Conservation (phyloP, 441 rosid species). For the Bocquillonia castaneifolia region DNA sequence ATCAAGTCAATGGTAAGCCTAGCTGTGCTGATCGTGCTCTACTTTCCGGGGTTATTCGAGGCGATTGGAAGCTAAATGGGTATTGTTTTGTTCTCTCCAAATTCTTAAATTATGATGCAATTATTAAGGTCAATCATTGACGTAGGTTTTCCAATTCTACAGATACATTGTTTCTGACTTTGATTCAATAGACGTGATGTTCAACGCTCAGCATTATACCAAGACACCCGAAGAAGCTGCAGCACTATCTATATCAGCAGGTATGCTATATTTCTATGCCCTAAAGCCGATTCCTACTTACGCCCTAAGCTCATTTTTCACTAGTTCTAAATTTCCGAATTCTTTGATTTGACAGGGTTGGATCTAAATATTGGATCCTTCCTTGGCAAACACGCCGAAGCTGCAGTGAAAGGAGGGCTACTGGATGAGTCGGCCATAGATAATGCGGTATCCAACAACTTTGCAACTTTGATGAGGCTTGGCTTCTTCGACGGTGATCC, state of each 20-base stretch:
- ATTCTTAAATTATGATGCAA: background rate
- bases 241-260: conserved; percentile 46
- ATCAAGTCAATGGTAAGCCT: conserved; percentile 89
- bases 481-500: conserved; percentile 79
- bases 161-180: conserved; percentile 60
- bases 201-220: conserved; percentile 24
- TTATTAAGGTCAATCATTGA: background rate
- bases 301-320: too few relatives aligned
- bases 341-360: conserved; percentile 28
- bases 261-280: conserved; percentile 10
- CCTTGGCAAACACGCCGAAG: conserved; percentile 34
- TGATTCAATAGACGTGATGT: conserved; percentile 45
- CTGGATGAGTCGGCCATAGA: conserved; percentile 49
- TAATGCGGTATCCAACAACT: conserved; percentile 47
- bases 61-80: conserved; percentile 83
- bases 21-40: conserved; percentile 87
- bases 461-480: conserved; percentile 73
- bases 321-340: background rate
- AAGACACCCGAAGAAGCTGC: conserved; percentile 54
- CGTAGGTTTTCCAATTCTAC: background rate
- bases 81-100: conserved; percentile 13
- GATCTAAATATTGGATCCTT: conserved; percentile 47
- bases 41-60: conserved; percentile 57
- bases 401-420: conserved; percentile 40
- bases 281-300: background rate